Percentiles rank a stretch among this genome's conserved stretches.
phyloP scores from a whole-genome alignment of 495 filamentous ascomycete genomes.

The Podospora anserina region DNA sequence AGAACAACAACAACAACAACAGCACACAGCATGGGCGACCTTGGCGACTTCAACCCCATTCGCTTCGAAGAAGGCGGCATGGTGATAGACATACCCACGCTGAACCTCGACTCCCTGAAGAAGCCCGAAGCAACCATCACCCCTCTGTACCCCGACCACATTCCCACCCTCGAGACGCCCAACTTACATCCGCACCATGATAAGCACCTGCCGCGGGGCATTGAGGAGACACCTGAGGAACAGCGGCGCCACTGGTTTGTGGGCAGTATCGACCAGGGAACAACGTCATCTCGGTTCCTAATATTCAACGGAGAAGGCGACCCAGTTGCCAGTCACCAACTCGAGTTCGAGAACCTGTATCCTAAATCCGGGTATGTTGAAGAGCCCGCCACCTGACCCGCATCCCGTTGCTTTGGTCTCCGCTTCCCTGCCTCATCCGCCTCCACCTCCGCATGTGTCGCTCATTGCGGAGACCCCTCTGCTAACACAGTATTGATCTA shows the following conservation, averaged over 20 bases:
- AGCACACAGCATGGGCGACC: constrained; percentile 18
- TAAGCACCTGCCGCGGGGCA: constrained; percentile 32
- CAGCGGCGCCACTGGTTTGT: constrained; percentile 41
- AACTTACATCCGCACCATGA: constrained; percentile 14
- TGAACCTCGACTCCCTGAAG: constrained; percentile 19
- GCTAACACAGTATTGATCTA: constrained; percentile 10
- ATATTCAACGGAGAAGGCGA: constrained; percentile 82
- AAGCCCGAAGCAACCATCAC: constrained; percentile 12
- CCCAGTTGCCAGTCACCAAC: constrained; percentile 82
- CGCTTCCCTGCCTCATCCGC: constrained; percentile 14
- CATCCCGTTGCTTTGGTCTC: not conserved
- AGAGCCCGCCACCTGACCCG: not conserved
- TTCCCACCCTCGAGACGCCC: constrained; percentile 5
- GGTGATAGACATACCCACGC: constrained; percentile 4
- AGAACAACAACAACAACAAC: not conserved
- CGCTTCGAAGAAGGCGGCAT: constrained; percentile 9
- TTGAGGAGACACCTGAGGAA: constrained; percentile 32
- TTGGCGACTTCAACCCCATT: constrained; percentile 3
- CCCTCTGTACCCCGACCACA: constrained; percentile 11
- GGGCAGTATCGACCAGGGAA: constrained; percentile 82
- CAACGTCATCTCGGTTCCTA: constrained; percentile 87
- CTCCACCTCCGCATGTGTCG: constrained; percentile 6
- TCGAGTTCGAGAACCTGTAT: constrained; percentile 87
- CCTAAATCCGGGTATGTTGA: constrained; percentile 78
- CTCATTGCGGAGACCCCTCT: constrained; percentile 6